phyloP scores from a whole-genome alignment of 805 yeast genomes.

The Candida maltosa region DNA sequence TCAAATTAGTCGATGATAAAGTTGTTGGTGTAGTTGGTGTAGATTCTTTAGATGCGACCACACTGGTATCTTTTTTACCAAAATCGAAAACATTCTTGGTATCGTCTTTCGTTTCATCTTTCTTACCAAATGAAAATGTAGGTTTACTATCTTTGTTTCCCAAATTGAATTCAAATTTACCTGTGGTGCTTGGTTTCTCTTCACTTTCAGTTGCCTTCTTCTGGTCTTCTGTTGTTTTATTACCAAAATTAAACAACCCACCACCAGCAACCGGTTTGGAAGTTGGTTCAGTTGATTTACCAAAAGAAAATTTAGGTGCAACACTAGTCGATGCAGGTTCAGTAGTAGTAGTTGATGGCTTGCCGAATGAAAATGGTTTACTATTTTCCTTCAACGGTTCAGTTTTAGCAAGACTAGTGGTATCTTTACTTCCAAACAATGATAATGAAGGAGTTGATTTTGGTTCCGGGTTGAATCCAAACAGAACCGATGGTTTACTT shows the following conservation, averaged over 20 bases:
- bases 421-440: not conserved
- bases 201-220: not conserved
- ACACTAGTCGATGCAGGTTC: not conserved
- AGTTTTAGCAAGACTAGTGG: not conserved
- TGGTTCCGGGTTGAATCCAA: not conserved
- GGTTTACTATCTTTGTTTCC: not conserved
- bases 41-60: too few relatives aligned
- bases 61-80: conserved; percentile 11
- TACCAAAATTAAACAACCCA: not conserved
- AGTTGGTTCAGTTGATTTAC: not conserved
- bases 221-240: not conserved
- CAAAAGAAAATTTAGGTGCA: not conserved
- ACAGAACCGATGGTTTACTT: conserved; percentile 1
- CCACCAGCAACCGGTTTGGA: conserved; percentile 2
- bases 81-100: conserved; percentile 3
- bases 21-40: not conserved
- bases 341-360: not conserved
- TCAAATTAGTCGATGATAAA: not conserved
- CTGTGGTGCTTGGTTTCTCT: not conserved
- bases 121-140: conserved; percentile 4
- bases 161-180: not conserved
- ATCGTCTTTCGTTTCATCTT: conserved; percentile 2
- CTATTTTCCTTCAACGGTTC: not conserved
- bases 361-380: not conserved
- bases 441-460: too few relatives aligned